Base-by-base conservation (phyloP, 176 grass and related monocot species). In the Aegilops longissima region DNA sequence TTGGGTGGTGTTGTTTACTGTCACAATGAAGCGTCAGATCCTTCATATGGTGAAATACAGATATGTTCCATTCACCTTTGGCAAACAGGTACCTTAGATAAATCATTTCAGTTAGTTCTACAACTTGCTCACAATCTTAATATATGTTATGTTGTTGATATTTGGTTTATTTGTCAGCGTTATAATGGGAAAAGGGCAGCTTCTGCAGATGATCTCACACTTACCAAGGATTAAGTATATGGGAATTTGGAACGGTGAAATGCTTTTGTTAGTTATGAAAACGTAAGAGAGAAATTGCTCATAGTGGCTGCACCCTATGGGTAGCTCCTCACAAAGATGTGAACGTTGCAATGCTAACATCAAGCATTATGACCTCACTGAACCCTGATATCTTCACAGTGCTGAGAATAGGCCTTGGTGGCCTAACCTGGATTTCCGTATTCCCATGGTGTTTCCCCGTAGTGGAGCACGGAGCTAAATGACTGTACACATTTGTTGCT, bases 1-100 rank as follows among this genome's bases (percentile, higher is more conserved):
- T 66, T 95, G 91, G 83, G 90, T 90, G 30, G 79, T 89, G 44
- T 80, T 95, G 78, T 87, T 88, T 84, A 89, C 91, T 6, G 86
- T 93, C 63, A 93, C 93, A 84, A 93, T 95, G 91, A 95, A 95
- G 88, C 86, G 86, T 13, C 93, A 95, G 77, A 89, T 95, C 62
- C 91, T 88, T 61, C 91, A 95, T 86, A 95, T 95, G 93, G 85
- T 95, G 47, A 95, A 91, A 76, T 95, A 95, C 80, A 93, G 83
- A 95, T 95, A 95, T 70, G 86, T 95, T 67, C 93, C 93, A 58
- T 95, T 95, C 86, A 87, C 93, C 86, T 89, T 91, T 35, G 93
- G 93, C 47, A 95, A 95, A 82, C 93, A 93, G 88, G 93, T 92
- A 95, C 24, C 79, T 81, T 13, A 47, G 65, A 62, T 63, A 61